These are phyloP conservation scores for Aspergillus melleus DNA, from an alignment of 2,329 filamentous ascomycete genomes.

Conservation along the genomic window DNA sequence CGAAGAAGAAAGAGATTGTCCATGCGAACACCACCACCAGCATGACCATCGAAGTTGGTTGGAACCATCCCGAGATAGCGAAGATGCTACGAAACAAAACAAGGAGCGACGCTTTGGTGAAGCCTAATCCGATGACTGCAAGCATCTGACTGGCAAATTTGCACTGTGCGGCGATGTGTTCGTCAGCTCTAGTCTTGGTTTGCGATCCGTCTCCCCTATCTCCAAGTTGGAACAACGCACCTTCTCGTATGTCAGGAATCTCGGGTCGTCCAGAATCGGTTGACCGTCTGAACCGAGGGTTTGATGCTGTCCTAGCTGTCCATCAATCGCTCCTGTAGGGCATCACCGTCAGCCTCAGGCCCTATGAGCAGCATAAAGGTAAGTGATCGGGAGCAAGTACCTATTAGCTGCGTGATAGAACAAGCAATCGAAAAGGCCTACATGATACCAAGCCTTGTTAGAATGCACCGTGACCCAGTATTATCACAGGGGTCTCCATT, in stretches of 20 bases:
- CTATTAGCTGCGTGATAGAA: neutral
- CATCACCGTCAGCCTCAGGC: neutral
- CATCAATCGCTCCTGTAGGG: neutral
- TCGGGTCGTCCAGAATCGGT: neutral
- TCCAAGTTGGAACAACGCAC: too few relatives aligned
- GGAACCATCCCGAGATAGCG: neutral
- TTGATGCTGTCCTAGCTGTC: neutral
- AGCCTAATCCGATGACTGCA: neutral
- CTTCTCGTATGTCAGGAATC: neutral
- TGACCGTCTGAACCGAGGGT: neutral
- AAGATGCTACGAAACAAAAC: neutral
- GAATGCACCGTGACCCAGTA: neutral
- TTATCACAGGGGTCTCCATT: too few relatives aligned
- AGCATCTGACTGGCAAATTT: neutral
- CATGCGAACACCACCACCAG: neutral
- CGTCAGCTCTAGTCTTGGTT: too few relatives aligned
- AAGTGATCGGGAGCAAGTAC: neutral
- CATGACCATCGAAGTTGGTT: neutral
- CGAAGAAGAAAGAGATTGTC: constrained; percentile 2
- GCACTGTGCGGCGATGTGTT: neutral
- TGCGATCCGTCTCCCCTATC: too few relatives aligned
- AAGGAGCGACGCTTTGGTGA: neutral
- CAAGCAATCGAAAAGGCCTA: neutral
- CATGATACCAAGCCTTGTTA: neutral
- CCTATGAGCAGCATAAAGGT: too few relatives aligned